Percentiles rank a stretch among this genome's conserved stretches.
Evolutionary conservation across 257 asterid species (phyloP).

Genomic region (Nicotiana attenuata): DNA sequence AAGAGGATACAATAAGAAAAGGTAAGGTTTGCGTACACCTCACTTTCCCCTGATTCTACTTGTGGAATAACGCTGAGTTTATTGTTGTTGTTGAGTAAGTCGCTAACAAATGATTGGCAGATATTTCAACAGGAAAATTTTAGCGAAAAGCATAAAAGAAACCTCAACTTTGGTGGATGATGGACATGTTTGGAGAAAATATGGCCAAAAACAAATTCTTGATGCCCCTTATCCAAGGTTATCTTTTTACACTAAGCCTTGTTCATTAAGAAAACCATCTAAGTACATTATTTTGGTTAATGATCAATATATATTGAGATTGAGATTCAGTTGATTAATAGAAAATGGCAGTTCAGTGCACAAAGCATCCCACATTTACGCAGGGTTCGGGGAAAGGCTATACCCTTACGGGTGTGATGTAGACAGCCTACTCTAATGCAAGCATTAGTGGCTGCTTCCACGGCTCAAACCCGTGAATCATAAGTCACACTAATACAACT

Average conservation of each 20-base stretch:
- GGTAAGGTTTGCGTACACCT: conserved; percentile 8
- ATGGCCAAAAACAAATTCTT: conserved; percentile 63
- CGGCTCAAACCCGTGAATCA: too few relatives aligned
- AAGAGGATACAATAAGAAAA: conserved; percentile 57
- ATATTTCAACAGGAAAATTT: conserved; percentile 6
- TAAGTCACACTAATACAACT: too few relatives aligned
- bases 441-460: too few relatives aligned
- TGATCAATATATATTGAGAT: too few relatives aligned
- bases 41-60: too few relatives aligned
- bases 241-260: background rate
- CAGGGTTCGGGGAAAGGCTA: too few relatives aligned
- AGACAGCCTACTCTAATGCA: too few relatives aligned
- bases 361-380: too few relatives aligned
- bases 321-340: too few relatives aligned
- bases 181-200: conserved; percentile 73
- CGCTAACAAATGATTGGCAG: background rate
- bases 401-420: too few relatives aligned
- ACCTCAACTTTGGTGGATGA: conserved; percentile 33
- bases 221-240: conserved; percentile 49
- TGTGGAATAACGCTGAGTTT: background rate
- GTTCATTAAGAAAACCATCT: background rate
- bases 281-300: too few relatives aligned
- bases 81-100: background rate
- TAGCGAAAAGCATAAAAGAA: conserved; percentile 29
- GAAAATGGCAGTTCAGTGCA: too few relatives aligned